phyloP scores from a whole-genome alignment of 441 rosid species.

The Theobroma grandiflorum region DNA sequence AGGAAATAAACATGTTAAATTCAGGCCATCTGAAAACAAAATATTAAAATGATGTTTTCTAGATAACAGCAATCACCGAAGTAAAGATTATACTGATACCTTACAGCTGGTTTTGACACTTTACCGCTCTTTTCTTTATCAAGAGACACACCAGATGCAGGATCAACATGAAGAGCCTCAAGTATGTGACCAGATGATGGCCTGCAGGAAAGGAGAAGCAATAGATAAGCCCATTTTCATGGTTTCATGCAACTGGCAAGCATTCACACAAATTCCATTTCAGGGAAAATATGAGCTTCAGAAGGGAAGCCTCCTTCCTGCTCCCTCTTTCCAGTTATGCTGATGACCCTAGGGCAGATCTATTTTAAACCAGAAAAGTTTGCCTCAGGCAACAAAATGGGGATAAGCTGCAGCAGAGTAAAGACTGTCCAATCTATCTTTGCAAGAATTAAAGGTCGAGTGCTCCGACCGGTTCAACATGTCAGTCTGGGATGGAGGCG shows the following conservation, averaged over 20 bases:
- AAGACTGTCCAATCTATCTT: conserved; percentile 89
- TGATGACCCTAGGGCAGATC: conserved; percentile 59
- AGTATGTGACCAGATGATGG: conserved; percentile 81
- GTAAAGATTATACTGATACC: conserved; percentile 48
- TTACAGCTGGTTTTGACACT: conserved; percentile 61
- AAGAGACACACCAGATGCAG: conserved; percentile 88
- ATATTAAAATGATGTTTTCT: neutral
- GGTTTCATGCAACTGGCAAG: conserved; percentile 38
- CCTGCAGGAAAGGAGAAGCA: conserved; percentile 70
- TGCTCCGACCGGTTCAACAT: conserved; percentile 96
- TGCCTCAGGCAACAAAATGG: conserved; percentile 69
- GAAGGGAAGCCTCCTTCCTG: conserved; percentile 64
- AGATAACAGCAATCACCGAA: neutral
- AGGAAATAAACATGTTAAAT: conserved; percentile 19
- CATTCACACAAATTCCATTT: conserved; percentile 40
- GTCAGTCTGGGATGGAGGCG: conserved; percentile 82
- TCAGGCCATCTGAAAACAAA: neutral
- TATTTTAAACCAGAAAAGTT: conserved; percentile 62
- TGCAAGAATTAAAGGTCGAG: conserved; percentile 96
- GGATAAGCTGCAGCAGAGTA: conserved; percentile 78
- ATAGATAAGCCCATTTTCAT: conserved; percentile 44
- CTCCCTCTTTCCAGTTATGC: conserved; percentile 65
- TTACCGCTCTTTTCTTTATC: conserved; percentile 73
- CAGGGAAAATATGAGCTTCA: conserved; percentile 50
- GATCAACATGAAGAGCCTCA: conserved; percentile 97